Evolutionary conservation across 768 basidiomycete genomes (phyloP), one percentile per base, ranked within the genome.

Genomic region (Coprinellus micaceus): DNA sequence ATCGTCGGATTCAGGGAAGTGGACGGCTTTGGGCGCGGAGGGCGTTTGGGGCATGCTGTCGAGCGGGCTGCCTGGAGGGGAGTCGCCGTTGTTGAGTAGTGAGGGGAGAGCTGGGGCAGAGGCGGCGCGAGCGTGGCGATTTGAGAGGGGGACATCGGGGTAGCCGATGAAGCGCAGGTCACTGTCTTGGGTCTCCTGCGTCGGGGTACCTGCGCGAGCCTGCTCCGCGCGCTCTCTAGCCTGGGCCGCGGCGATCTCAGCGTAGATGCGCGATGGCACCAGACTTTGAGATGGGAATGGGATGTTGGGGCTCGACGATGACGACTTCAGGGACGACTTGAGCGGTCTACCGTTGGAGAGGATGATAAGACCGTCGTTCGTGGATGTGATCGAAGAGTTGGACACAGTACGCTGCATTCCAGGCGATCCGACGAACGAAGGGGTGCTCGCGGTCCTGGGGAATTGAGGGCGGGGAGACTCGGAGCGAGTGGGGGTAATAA

Each of bases 311-410:
- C 78, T 68, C 7, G 82, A 82, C 7, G 75, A 74, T 30, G 79
- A 81, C 4, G 71, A 72, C 68, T 96, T 97, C 63, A 97, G 81
- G 1, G 91, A 89, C 0, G 89, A 80, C 65, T 92, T 92, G 71
- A 97, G 85, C 3, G 92, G 89, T 66, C 91, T 91, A 43, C 94
- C 93, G 56, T 86, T 92, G 19, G 82, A 74, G 30, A 86, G 79
- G 22, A 84, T 67, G 52, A 86, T 75, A 13, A 77, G 62, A 59
- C 70, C 49, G 55, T 78, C 61, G 59, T 73, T 28, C 52, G 78
- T 69, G 60, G 77, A 63, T 54, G 69, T 44, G 13, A 44, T 2
- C 2, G 24, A 22, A 44, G 43, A 22, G 5, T 15, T 44, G 43
- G 15, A 17, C 10, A 22, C 43, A 10, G 43, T 44, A 21, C 43